phyloP scores from a whole-genome alignment of 495 filamentous ascomycete genomes.

The Astrothelium subdiscretum region DNA sequence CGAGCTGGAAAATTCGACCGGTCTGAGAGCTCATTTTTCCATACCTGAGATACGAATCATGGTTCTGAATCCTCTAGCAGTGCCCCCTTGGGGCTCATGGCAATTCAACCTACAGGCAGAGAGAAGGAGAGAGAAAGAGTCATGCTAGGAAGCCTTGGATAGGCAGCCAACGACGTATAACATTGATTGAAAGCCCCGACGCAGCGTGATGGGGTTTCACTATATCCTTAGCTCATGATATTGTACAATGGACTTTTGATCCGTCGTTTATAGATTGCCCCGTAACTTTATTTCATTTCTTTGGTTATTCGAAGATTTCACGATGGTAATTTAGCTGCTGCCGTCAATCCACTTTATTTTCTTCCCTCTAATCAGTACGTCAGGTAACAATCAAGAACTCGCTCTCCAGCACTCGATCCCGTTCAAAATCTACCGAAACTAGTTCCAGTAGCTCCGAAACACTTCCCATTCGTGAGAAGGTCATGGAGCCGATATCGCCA shows the following conservation, averaged over 20 bases:
- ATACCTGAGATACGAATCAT: too few species aligned
- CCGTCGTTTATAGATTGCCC: too few species aligned
- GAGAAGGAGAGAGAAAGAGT: neutral
- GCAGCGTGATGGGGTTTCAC: too few species aligned
- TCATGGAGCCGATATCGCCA: neutral
- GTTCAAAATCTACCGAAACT: neutral
- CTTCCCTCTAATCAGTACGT: neutral
- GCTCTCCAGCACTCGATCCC: neutral
- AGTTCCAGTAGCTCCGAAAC: neutral
- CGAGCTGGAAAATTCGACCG: too few species aligned
- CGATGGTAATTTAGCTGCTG: neutral
- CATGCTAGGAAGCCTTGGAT: neutral
- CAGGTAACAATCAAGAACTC: neutral
- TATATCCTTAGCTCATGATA: too few species aligned
- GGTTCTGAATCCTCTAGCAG: too few species aligned
- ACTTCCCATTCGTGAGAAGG: neutral
- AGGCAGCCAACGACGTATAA: neutral
- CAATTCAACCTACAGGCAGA: too few species aligned
- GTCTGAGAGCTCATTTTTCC: too few species aligned
- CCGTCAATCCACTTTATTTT: neutral
- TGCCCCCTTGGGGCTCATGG: too few species aligned
- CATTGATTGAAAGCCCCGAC: too few species aligned
- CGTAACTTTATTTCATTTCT: neutral
- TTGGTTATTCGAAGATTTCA: neutral
- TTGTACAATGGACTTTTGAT: too few species aligned